Conservation (phyloP, 2,329 filamentous ascomycete species). For the Claviceps pazoutovae region DNA sequence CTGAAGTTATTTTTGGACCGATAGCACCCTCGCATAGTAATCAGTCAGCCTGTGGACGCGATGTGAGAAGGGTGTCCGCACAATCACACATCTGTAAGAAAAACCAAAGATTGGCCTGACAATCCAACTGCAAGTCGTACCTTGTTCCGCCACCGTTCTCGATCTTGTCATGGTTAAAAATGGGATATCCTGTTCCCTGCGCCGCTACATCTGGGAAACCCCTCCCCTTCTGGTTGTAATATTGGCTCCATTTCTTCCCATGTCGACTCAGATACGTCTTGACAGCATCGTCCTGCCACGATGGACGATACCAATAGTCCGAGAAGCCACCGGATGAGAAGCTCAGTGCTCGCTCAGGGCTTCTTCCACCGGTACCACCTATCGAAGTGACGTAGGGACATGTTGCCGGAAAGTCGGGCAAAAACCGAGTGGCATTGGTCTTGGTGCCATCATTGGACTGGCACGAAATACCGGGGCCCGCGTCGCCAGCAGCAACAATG, state of each 20-base stretch:
- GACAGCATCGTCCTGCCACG: constrained; percentile 31
- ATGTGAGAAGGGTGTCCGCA: too few species aligned
- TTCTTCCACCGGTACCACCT: constrained; percentile 38
- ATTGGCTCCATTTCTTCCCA: constrained; percentile 34
- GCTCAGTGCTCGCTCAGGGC: constrained; percentile 37
- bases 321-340: constrained; percentile 41
- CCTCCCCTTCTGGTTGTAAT: constrained; percentile 34
- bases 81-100: neutral
- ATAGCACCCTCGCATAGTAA: neutral
- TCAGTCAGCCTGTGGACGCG: neutral
- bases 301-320: constrained; percentile 28
- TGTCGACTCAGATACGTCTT: constrained; percentile 28
- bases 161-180: constrained; percentile 17
- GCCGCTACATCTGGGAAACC: constrained; percentile 49
- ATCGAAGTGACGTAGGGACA: constrained; percentile 51
- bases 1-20: constrained; percentile 11
- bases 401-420: constrained; percentile 21
- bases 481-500: constrained; percentile 51
- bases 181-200: constrained; percentile 26
- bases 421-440: constrained; percentile 18
- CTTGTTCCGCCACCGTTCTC: constrained; percentile 19
- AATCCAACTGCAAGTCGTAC: constrained; percentile 8
- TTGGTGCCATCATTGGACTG: constrained; percentile 20
- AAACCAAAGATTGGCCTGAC: too few species aligned
- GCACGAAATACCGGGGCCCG: constrained; percentile 22